These are phyloP conservation scores for Globisporangium paddicum DNA, from an alignment of 352 stramenopile species.

Conservation along the genomic window DNA sequence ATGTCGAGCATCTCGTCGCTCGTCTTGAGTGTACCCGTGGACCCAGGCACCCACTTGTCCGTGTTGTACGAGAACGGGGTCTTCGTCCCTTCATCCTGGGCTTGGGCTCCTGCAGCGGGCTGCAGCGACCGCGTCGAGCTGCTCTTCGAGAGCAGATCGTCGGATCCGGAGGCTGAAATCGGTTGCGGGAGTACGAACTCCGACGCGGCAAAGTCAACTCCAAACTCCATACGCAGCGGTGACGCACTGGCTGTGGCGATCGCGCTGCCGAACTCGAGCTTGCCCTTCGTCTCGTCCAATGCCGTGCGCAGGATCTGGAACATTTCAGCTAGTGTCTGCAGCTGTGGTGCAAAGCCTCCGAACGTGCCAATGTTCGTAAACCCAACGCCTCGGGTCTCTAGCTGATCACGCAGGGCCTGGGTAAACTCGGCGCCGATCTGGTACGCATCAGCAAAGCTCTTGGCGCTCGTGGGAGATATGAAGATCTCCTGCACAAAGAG, in stretches of 20 bases:
- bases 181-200: constrained; percentile 35
- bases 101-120: not conserved
- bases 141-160: not conserved
- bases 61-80: constrained; percentile 54
- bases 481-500: constrained; percentile 66
- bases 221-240: constrained; percentile 45
- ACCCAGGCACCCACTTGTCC: constrained; percentile 55
- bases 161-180: not conserved
- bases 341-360: constrained; percentile 54
- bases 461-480: constrained; percentile 41
- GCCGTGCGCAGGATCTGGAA: constrained; percentile 52
- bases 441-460: constrained; percentile 54
- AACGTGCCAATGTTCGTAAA: constrained; percentile 57
- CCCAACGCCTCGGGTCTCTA: constrained; percentile 48
- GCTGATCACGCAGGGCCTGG: constrained; percentile 27
- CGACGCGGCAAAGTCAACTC: constrained; percentile 57
- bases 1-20: constrained; percentile 65
- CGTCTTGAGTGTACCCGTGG: constrained; percentile 35
- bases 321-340: constrained; percentile 52
- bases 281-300: constrained; percentile 33
- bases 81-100: constrained; percentile 6
- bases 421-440: constrained; percentile 54
- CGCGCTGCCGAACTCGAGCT: constrained; percentile 23
- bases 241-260: constrained; percentile 29
- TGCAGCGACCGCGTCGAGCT: not conserved